Conservation (phyloP, 2,329 filamentous ascomycete species). For the Cladorrhinum sp. region DNA sequence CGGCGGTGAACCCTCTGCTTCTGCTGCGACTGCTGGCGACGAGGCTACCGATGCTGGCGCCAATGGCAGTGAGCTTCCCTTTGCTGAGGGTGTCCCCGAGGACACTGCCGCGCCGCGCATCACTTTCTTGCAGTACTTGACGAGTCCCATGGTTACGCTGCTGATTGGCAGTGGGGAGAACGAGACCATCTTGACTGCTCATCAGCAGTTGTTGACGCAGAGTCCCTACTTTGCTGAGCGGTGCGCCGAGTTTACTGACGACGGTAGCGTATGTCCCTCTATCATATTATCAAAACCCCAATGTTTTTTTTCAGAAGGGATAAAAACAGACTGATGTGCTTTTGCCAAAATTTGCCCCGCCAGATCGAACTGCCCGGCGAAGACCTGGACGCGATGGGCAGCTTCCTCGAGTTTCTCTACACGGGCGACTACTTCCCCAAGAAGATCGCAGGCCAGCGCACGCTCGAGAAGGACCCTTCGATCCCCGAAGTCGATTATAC, state of each 20-base stretch:
- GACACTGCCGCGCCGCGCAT: slow-evolving; percentile 35
- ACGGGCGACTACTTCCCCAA: slow-evolving; percentile 83
- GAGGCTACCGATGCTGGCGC: slow-evolving; percentile 34
- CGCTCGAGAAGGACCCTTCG: slow-evolving; percentile 66
- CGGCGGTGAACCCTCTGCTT: slow-evolving; percentile 18
- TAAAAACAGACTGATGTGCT: too few relatives aligned
- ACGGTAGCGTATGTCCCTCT: slow-evolving; percentile 51
- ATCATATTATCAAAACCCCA: too few relatives aligned
- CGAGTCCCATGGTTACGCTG: slow-evolving; percentile 67
- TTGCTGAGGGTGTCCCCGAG: slow-evolving; percentile 37
- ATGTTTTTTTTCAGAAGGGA: slow-evolving; percentile 4
- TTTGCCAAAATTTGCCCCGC: too few relatives aligned
- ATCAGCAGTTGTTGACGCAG: slow-evolving; percentile 70
- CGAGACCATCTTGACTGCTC: slow-evolving; percentile 67
- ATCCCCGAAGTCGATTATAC: slow-evolving; percentile 67
- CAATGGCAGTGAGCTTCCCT: slow-evolving; percentile 38
- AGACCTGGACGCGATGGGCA: slow-evolving; percentile 70
- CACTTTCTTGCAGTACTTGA: slow-evolving; percentile 59
- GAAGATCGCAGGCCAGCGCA: slow-evolving; percentile 59
- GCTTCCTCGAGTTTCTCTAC: slow-evolving; percentile 81
- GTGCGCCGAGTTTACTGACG: slow-evolving; percentile 59
- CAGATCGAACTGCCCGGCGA: slow-evolving; percentile 66
- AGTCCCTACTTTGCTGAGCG: slow-evolving; percentile 72
- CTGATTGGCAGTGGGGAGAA: slow-evolving; percentile 60
- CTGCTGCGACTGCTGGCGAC: slow-evolving; percentile 29